Evolutionary conservation across 306 rosid genomes (phyloP), one percentile per base, ranked within the genome.

Genomic region (Dryas alaskensis): DNA sequence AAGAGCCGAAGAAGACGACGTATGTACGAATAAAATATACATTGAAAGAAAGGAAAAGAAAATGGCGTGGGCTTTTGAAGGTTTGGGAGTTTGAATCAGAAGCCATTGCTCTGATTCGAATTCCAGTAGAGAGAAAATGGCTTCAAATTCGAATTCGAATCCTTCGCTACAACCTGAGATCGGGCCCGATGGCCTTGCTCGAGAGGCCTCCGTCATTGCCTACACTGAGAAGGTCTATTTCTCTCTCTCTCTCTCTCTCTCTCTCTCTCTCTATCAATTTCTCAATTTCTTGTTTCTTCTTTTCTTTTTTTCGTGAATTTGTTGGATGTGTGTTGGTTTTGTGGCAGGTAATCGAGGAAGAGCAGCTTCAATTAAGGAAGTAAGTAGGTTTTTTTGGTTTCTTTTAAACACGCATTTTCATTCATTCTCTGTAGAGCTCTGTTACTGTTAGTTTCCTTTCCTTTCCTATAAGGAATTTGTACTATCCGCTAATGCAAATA

Each of bases 141-240:
- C 88, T 78, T 86, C 85, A 44, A 75, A 84, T 14, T 39, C 85
- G 47, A 75, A 84, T 14, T 39, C 46, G 54, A 55, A 80, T 74
- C 94, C 86, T 48, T 79, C 82, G 19, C 87, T 91, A 75, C 70
- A 22, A 58, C 91, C 94, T 9, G 96, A 85, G 88, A 89, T 94
- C 85, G 98, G 97, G 44, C 95, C 95, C 46, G 98, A 94, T 46
- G 97, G 98, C 67, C 89, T 91, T 77, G 71, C 95, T 48, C 82
- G 86, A 60, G 97, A 91, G 74, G 81, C 94, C 70, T 71, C 97
- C 31, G 87, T 88, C 73, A 83, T 94, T 81, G 78, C 88, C 84
- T 87, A 94, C 89, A 91, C 98, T 39, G 97, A 94, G 85, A 94
- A 80, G 65, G 51, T 39, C 71, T 74, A 22, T 77, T 51, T 78